Evolutionary conservation across 768 basidiomycete species (phyloP).

Genomic region (Psilocybe cyanescens): DNA sequence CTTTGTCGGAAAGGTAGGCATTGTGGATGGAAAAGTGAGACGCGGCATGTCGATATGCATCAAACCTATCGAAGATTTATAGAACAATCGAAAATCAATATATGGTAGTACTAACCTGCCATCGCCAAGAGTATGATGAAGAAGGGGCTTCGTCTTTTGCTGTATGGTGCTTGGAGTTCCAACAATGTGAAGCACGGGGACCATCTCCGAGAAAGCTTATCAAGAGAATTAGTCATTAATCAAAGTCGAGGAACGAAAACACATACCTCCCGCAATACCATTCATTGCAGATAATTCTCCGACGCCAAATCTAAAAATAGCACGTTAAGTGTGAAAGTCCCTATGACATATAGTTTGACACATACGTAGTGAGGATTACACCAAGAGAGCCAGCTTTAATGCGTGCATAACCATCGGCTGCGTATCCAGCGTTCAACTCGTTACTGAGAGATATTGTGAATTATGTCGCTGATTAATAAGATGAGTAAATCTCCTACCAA

Average conservation of each 20-base stretch:
- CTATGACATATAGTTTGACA: background rate
- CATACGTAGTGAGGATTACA: conserved; percentile 79
- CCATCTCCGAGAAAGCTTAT: conserved; percentile 81
- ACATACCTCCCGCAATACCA: conserved; percentile 75
- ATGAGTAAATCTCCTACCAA: conserved; percentile 48
- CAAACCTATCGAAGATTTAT: conserved; percentile 51
- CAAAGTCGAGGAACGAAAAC: background rate
- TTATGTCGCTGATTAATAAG: conserved; percentile 40
- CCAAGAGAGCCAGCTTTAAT: conserved; percentile 77
- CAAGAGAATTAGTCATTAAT: background rate
- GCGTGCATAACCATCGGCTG: conserved; percentile 92
- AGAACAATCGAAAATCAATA: background rate
- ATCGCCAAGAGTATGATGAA: conserved; percentile 91
- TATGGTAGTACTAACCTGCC: conserved; percentile 50
- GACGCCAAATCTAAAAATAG: conserved; percentile 74
- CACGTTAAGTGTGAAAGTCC: background rate
- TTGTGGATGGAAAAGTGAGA: conserved; percentile 77
- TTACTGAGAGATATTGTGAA: conserved; percentile 48
- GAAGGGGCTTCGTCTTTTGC: conserved; percentile 70
- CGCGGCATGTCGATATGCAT: conserved; percentile 78
- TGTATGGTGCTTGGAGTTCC: conserved; percentile 79
- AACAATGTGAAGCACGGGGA: conserved; percentile 88
- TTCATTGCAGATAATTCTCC: conserved; percentile 90
- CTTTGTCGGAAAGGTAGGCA: conserved; percentile 55
- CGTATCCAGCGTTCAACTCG: conserved; percentile 87